Conservation (phyloP, 2,329 filamentous ascomycete species). For the Falciphora oryzae region DNA sequence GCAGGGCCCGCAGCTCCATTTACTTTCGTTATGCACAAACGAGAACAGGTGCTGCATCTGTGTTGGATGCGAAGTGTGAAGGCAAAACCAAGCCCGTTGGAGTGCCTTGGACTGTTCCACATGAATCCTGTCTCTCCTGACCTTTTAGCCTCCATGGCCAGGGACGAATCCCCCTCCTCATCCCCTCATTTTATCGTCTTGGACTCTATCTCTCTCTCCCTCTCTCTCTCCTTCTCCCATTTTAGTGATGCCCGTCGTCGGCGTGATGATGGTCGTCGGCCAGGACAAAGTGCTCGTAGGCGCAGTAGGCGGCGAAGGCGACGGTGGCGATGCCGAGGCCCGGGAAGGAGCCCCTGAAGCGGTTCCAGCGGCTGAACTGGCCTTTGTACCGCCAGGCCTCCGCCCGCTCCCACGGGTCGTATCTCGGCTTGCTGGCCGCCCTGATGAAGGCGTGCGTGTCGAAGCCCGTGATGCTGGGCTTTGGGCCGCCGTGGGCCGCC, state of each 20-base stretch:
- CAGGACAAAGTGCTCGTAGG: conserved; percentile 83
- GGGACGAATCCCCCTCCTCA: conserved; percentile 5
- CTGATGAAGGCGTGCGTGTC: conserved; percentile 74
- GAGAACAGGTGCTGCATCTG: no score
- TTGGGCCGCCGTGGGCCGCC: conserved; percentile 39
- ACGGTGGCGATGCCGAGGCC: conserved; percentile 89
- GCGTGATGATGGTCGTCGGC: conserved; percentile 63
- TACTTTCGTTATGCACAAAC: no score
- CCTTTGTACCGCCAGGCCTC: conserved; percentile 94
- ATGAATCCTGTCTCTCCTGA: no score
- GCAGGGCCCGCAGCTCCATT: no score
- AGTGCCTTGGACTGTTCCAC: no score
- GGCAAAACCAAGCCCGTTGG: no score
- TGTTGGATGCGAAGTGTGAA: no score
- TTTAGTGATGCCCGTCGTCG: conserved; percentile 52
- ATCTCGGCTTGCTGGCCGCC: conserved; percentile 56
- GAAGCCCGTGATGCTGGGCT: conserved; percentile 87
- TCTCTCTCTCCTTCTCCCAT: conserved; percentile 8
- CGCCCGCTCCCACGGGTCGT: conserved; percentile 61
- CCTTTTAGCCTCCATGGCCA: no score
- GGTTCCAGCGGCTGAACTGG: conserved; percentile 80
- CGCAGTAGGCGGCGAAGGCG: conserved; percentile 84
- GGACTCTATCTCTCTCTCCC: neutral
- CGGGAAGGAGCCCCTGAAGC: conserved; percentile 81
- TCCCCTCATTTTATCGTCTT: neutral